Percentiles rank a stretch among this genome's conserved stretches.
These are phyloP conservation scores for Populus hybrid DNA, from an alignment of 441 rosid genomes.

Conservation along the genomic window DNA sequence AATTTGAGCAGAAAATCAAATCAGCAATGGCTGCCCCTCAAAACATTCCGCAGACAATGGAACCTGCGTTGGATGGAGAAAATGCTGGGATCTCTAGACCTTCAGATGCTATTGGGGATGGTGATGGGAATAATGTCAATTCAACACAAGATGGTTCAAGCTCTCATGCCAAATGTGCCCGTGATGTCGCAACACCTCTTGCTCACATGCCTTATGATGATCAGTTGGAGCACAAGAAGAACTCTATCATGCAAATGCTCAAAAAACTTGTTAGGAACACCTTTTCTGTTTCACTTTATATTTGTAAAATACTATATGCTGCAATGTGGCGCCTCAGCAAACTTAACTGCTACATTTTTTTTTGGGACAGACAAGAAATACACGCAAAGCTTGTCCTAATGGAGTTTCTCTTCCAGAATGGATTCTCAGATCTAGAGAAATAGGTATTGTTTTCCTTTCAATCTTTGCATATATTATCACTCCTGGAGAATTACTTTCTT, in stretches of 20 bases:
- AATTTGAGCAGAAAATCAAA: conserved; percentile 49
- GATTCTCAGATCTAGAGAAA: conserved; percentile 73
- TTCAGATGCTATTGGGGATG: conserved; percentile 29
- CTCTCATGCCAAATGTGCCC: conserved; percentile 50
- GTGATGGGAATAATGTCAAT: conserved; percentile 28
- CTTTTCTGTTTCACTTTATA: background rate
- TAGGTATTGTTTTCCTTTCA: conserved; percentile 45
- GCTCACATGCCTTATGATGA: conserved; percentile 57
- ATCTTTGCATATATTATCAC: conserved; percentile 4
- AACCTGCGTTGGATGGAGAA: conserved; percentile 28
- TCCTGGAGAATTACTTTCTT: background rate
- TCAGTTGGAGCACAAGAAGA: conserved; percentile 76
- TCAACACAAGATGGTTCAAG: conserved; percentile 26
- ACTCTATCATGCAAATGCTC: conserved; percentile 51
- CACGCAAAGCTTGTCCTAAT: conserved; percentile 84
- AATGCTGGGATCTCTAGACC: conserved; percentile 15
- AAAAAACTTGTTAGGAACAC: conserved; percentile 56
- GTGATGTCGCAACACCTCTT: conserved; percentile 83
- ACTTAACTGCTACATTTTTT: conserved; percentile 24
- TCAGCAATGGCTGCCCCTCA: conserved; percentile 31
- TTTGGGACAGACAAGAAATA: conserved; percentile 70
- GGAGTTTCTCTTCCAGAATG: conserved; percentile 81
- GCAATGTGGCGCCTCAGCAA: conserved; percentile 13
- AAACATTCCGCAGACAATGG: conserved; percentile 8
- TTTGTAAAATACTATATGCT: background rate